A percentile compares a stretch with the other conserved stretches of the same genome.
Conservation (phyloP, 1,284 basidiomycete genomes). For the Sporisorium sorghi region DNA sequence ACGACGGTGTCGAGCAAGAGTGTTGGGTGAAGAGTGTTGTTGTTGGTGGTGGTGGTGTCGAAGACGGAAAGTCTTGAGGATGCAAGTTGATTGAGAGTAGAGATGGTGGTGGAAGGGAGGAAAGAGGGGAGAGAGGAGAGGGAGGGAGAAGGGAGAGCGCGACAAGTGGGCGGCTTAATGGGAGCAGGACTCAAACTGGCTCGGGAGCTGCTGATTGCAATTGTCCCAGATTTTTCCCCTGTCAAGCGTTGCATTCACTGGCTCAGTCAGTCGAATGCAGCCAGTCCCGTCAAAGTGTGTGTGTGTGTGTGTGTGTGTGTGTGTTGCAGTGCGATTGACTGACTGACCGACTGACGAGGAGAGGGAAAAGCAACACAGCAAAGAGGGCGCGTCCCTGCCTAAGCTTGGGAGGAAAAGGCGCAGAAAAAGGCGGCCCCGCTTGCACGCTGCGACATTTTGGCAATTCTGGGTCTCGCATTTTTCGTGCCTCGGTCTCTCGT, state of each 20-base stretch:
- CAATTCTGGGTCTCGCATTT: constrained; percentile 17
- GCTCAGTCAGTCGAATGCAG: too few relatives aligned
- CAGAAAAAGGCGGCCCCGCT: constrained; percentile 8
- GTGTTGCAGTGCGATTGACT: constrained; percentile 8
- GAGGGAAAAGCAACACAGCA: neutral
- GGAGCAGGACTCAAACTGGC: constrained; percentile 4
- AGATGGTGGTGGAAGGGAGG: constrained; percentile 48
- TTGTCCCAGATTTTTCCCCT: constrained; percentile 18
- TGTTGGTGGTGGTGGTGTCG: constrained; percentile 18
- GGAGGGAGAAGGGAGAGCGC: constrained; percentile 7
- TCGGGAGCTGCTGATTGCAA: constrained; percentile 9
- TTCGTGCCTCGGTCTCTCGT: neutral
- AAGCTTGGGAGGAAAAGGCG: neutral
- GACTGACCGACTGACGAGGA: neutral
- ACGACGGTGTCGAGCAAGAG: constrained; percentile 40
- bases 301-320: too few relatives aligned
- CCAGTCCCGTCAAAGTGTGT: too few relatives aligned
- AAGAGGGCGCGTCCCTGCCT: constrained; percentile 8
- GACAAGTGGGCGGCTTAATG: constrained; percentile 11
- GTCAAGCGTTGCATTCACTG: neutral
- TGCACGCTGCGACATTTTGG: constrained; percentile 11
- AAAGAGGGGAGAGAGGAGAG: constrained; percentile 24
- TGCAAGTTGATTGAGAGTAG: constrained; percentile 8
- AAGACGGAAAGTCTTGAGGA: constrained; percentile 24
- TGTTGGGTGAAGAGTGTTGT: constrained; percentile 29